A percentile compares a stretch with the other conserved stretches of the same genome.
phyloP scores from a whole-genome alignment of 371 early-diverging fungal genomes.

The Lichtheimia ramosa region DNA sequence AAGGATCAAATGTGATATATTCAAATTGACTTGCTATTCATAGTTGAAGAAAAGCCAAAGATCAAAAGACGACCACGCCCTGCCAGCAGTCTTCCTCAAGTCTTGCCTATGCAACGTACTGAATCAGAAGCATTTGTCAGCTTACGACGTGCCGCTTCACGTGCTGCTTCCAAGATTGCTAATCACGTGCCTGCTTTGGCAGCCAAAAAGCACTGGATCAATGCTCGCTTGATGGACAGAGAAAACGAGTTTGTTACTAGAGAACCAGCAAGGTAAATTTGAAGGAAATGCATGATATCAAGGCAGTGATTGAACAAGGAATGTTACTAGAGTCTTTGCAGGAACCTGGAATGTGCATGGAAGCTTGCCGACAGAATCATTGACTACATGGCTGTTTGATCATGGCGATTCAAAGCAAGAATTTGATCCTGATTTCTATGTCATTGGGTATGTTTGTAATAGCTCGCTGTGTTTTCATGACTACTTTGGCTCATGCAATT shows the following conservation, averaged over 20 bases:
- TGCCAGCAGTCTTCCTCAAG: conserved; percentile 21
- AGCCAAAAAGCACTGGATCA: conserved; percentile 64
- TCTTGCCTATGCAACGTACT: conserved; percentile 33
- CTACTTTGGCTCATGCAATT: neutral
- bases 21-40: neutral
- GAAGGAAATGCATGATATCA: too few relatives aligned
- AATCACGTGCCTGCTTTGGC: neutral
- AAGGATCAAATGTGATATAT: neutral
- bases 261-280: conserved; percentile 43
- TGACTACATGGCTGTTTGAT: conserved; percentile 69
- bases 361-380: conserved; percentile 53
- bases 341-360: conserved; percentile 96
- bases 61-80: neutral
- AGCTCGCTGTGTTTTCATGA: neutral
- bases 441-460: conserved; percentile 60
- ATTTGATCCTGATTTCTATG: conserved; percentile 67
- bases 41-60: neutral
- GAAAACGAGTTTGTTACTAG: conserved; percentile 57
- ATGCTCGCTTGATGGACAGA: conserved; percentile 50
- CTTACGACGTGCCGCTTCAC: conserved; percentile 32
- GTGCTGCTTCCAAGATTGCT: neutral
- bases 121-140: conserved; percentile 35
- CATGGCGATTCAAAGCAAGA: conserved; percentile 32
- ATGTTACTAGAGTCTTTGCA: conserved; percentile 60
- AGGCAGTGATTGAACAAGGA: too few relatives aligned